Evolutionary conservation across 257 asterid genomes (phyloP).

Genomic region (Rhazya stricta): DNA sequence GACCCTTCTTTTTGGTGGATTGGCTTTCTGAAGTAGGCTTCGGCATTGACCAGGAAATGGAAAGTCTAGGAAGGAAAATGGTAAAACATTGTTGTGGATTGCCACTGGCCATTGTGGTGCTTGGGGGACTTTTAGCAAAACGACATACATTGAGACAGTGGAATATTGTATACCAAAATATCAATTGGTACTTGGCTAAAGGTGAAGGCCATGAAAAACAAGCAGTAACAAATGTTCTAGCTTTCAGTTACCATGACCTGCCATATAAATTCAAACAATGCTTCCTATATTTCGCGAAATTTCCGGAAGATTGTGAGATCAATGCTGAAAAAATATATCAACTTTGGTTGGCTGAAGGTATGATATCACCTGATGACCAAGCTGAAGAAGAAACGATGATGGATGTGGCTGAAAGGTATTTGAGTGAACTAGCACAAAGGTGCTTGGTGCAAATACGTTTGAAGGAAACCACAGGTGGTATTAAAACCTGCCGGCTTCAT

Average conservation of each 20-base stretch:
- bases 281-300: neutral
- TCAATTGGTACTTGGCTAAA: neutral
- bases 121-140: slow-evolving; percentile 1
- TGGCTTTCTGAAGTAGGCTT: neutral
- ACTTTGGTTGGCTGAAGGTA: slow-evolving; percentile 6
- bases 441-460: neutral
- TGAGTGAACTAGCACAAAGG: neutral
- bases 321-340: neutral
- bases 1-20: neutral
- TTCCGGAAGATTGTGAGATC: neutral
- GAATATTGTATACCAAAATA: neutral
- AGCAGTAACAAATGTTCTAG: neutral
- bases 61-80: slow-evolving; percentile 4
- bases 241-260: slow-evolving; percentile 2
- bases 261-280: slow-evolving; percentile 5
- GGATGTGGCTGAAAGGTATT: neutral
- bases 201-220: neutral
- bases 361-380: neutral
- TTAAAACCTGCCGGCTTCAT: slow-evolving; percentile 30
- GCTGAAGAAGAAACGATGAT: neutral
- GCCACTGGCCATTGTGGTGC: slow-evolving; percentile 5
- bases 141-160: neutral
- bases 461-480: slow-evolving; percentile 2
- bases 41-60: neutral
- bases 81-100: neutral